Evolutionary conservation across 768 basidiomycete genomes (phyloP).

Genomic region (Polyporus arcularius): DNA sequence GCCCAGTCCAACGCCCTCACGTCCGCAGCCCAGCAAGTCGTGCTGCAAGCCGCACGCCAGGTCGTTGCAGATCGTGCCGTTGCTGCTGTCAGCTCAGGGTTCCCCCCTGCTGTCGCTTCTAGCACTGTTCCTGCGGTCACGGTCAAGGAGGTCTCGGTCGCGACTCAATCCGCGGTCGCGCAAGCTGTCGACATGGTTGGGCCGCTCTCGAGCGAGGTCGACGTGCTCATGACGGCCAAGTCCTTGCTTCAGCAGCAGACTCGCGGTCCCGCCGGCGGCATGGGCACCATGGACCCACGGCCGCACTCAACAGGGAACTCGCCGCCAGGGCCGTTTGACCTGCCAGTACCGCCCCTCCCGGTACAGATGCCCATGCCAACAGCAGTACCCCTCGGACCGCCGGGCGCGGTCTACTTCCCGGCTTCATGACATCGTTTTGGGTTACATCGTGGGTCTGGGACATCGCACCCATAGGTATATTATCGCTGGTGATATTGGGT

Average conservation of each 20-base stretch:
- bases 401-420: slow-evolving; percentile 17
- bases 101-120: slow-evolving; percentile 32
- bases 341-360: slow-evolving; percentile 5
- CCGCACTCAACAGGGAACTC: slow-evolving; percentile 38
- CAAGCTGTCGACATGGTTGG: slow-evolving; percentile 80
- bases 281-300: slow-evolving; percentile 33
- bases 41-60: slow-evolving; percentile 71
- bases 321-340: slow-evolving; percentile 17
- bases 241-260: slow-evolving; percentile 50
- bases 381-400: background rate
- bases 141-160: slow-evolving; percentile 57
- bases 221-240: slow-evolving; percentile 74
- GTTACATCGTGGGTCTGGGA: background rate
- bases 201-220: slow-evolving; percentile 72
- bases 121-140: slow-evolving; percentile 42
- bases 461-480: background rate
- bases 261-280: slow-evolving; percentile 22
- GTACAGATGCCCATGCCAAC: slow-evolving; percentile 2
- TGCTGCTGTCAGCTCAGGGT: slow-evolving; percentile 43
- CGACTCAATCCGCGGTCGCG: slow-evolving; percentile 78
- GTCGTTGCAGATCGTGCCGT: slow-evolving; percentile 54
- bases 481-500: slow-evolving; percentile 9
- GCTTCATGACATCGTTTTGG: slow-evolving; percentile 9
- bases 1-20: slow-evolving; percentile 58
- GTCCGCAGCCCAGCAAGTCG: slow-evolving; percentile 79